phyloP scores from a whole-genome alignment of 805 yeast genomes.

The Kazachstania taianensis region DNA sequence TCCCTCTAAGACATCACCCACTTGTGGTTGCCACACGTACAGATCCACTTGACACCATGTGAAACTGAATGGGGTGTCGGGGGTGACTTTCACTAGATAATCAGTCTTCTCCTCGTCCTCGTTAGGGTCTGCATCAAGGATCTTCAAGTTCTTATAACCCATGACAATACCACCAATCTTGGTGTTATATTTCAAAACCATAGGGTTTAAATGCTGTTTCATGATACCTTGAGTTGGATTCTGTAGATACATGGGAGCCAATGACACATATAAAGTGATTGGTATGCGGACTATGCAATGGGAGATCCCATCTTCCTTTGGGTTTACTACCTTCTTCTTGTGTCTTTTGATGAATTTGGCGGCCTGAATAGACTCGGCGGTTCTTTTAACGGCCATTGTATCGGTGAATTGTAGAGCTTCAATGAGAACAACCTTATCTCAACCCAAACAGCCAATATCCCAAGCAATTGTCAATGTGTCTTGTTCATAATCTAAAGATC shows the following conservation, averaged over 20 bases:
- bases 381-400: conserved; percentile 20
- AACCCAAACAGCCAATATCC: too few relatives aligned
- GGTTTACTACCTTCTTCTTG: conserved; percentile 20
- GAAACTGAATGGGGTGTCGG: conserved; percentile 80
- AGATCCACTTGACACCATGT: conserved; percentile 79
- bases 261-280: conserved; percentile 57
- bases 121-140: conserved; percentile 38
- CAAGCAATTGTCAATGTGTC: too few relatives aligned
- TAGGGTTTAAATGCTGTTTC: conserved; percentile 81
- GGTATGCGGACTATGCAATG: conserved; percentile 28
- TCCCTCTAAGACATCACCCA: conserved; percentile 85
- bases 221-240: conserved; percentile 71
- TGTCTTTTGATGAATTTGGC: conserved; percentile 23
- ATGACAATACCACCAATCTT: conserved; percentile 75
- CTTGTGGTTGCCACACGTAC: conserved; percentile 79
- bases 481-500: too few relatives aligned
- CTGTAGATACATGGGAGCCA: conserved; percentile 72
- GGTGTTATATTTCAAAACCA: conserved; percentile 72
- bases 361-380: conserved; percentile 13
- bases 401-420: too few relatives aligned
- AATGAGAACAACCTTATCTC: too few relatives aligned
- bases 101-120: conserved; percentile 31
- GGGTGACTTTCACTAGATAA: conserved; percentile 55
- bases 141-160: conserved; percentile 58
- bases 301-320: conserved; percentile 24